phyloP scores from a whole-genome alignment of 768 basidiomycete genomes.

The Cantharellus anzutake region DNA sequence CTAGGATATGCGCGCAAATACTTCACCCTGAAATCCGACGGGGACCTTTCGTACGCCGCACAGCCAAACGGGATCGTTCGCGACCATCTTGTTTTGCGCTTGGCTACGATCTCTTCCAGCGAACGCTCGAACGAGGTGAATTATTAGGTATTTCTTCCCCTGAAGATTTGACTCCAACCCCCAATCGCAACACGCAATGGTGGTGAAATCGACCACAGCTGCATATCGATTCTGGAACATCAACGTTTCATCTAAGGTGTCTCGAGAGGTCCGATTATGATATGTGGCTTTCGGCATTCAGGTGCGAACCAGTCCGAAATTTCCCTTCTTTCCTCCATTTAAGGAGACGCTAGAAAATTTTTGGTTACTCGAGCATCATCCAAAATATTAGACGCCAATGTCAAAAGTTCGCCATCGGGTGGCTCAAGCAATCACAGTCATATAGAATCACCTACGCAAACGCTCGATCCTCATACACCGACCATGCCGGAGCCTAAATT shows the following conservation, averaged over 20 bases:
- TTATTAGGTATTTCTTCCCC: too few relatives aligned
- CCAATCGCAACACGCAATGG: too few relatives aligned
- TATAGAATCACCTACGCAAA: too few relatives aligned
- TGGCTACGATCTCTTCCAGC: slow-evolving; percentile 60
- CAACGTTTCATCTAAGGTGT: slow-evolving; percentile 71
- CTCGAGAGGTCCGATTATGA: slow-evolving; percentile 50
- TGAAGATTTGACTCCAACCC: too few relatives aligned
- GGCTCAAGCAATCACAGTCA: too few relatives aligned
- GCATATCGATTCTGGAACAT: slow-evolving; percentile 54
- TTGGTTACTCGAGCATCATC: too few relatives aligned
- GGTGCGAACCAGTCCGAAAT: slow-evolving; percentile 22
- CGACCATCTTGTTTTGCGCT: slow-evolving; percentile 39
- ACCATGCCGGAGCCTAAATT: too few relatives aligned
- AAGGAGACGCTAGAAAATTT: too few relatives aligned
- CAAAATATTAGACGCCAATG: too few relatives aligned
- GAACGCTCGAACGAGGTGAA: slow-evolving; percentile 36
- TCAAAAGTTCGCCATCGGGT: too few relatives aligned
- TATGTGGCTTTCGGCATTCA: slow-evolving; percentile 54
- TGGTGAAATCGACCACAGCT: slow-evolving; percentile 18
- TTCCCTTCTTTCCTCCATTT: too few relatives aligned
- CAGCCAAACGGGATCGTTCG: slow-evolving; percentile 51
- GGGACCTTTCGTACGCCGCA: slow-evolving; percentile 55
- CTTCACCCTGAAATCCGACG: slow-evolving; percentile 49
- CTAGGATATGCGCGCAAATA: slow-evolving; percentile 73
- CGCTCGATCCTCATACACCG: too few relatives aligned